Evolutionary conservation across 768 basidiomycete species (phyloP), one percentile per base, ranked within the genome.

Genomic region (Tephrocybe sp.): DNA sequence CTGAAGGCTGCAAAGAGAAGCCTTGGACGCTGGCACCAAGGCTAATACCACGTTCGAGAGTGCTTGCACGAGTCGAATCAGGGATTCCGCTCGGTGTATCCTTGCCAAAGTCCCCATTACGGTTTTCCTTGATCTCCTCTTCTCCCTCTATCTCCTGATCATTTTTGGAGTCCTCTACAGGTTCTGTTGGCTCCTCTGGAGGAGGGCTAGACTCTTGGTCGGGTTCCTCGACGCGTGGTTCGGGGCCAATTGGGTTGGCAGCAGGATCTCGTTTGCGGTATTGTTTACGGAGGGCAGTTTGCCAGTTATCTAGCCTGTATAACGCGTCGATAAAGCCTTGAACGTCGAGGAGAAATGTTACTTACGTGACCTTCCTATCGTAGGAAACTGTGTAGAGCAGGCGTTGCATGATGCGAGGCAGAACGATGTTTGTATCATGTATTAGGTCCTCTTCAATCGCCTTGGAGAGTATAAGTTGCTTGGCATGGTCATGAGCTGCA

Each of bases 401-500:
- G 43, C 86, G 76, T 47, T 82, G 79, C 81, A 91, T 88, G 50
- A 91, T 68, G 44, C 86, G 85, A 25, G 88, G 79, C 34, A 91
- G 65, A 50, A 84, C 80, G 33, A 73, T 64, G 59, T 72, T 76
- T 12, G 81, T 79, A 34, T 80, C 81, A 57, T 76, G 68, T 22
- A 77, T 72, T 29, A 93, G 72, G 69, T 93, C 91, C 53, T 80
- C 77, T 64, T 93, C 91, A 56, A 93, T 76, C 59, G 87, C 85
- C 91, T 92, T 55, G 29, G 51, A 54, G 40, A 39, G 21, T 40
- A 50, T 40, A 48, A 45, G 46, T 52, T 50, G 41, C 51, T 36
- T 34, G 4, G 6, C 44, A 36, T 30, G 21, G 42, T 21, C 39
- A 24, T 42, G 50, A 53, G 48, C 12, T 45, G 45, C 37, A 50